Base-by-base conservation (phyloP, 331 rosid species). In the Malus hybrid region DNA sequence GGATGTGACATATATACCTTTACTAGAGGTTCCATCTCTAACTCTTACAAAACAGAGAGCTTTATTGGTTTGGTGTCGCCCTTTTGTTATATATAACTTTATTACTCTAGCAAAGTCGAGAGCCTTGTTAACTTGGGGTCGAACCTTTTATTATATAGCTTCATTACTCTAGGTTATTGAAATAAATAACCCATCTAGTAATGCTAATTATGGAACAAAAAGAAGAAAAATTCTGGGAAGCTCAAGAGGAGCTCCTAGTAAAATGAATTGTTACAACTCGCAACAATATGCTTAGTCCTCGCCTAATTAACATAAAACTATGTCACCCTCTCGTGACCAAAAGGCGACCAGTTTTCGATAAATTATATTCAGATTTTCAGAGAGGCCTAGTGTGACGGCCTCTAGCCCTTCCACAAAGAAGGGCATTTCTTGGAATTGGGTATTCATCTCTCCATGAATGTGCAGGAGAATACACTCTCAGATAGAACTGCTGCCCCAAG, bases 401-500 rank as follows among this genome's bases (percentile, higher is more conserved):
- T 15, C 84, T 81, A 5, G 93, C 97, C 62, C 95, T 74, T 44
- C 98, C 98, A 76, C 98, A 94, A 16, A 94, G 93, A 76, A 87
- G 85, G 1, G 97, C 96, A 64, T 94, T 91, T 88, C 75, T 87
- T 5, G 98, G 97, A 69, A 94, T 86, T 0, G 96, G 97, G 60
- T 59, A 68, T 77, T 94, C 98, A 55, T 94, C 98, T 69, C 98
- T 86, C 74, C 27, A 82, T 50, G 99, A 94, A 18, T 84, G 80
- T 1, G 96, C 84, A 60, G 84, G 6, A n/a, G 99, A 85, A 69
- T 76, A 90, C n/a, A 94, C 99, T 70, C 97, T 82, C 28, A 94
- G 85, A 84, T 94, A 94, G 64, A 94, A 86, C 80, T 94, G 99
- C 54, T 94, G 99, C 20, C 99, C 99, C 87, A 94, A 65, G 83